Percentiles rank a stretch among this genome's conserved stretches.
phyloP scores from a whole-genome alignment of 441 rosid species.

The Aleurites moluccanus region DNA sequence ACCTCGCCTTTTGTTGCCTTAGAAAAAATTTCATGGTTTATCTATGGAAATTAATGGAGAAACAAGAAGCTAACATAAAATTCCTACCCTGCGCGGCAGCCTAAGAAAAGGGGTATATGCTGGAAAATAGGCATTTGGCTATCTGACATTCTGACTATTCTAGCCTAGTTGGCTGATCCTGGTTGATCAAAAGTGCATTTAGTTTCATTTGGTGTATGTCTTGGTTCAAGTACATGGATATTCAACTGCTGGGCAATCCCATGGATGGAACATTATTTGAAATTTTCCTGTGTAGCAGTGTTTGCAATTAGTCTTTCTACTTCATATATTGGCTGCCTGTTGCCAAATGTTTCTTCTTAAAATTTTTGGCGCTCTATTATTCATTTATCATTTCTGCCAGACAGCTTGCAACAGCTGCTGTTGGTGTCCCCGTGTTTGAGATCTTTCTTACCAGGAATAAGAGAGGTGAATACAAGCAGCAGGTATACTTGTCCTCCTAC shows the following conservation, averaged over 20 bases:
- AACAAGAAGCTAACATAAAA: too few relatives aligned
- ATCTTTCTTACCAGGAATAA: constrained; percentile 66
- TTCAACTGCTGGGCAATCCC: neutral
- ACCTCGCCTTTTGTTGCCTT: neutral
- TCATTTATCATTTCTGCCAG: constrained; percentile 42
- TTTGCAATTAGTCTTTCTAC: neutral
- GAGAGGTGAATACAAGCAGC: constrained; percentile 77
- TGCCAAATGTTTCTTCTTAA: neutral
- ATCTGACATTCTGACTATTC: neutral
- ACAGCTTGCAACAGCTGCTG: constrained; percentile 74
- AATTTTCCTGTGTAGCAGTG: neutral
- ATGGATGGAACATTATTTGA: neutral
- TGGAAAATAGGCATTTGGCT: too few relatives aligned
- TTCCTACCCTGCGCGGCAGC: too few relatives aligned
- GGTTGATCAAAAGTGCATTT: neutral
- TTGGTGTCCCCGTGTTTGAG: constrained; percentile 83
- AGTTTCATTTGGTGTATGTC: neutral
- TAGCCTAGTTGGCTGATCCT: neutral
- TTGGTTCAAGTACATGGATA: neutral
- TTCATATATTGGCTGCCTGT: neutral
- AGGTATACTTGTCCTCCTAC: constrained; percentile 51
- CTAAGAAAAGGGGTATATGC: too few relatives aligned
- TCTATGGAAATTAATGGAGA: too few relatives aligned
- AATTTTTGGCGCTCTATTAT: constrained; percentile 2
- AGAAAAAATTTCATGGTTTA: neutral